Evolutionary conservation across 2,329 filamentous ascomycete genomes (phyloP), one percentile per base, ranked within the genome.

Genomic region (Falciphora oryzae): DNA sequence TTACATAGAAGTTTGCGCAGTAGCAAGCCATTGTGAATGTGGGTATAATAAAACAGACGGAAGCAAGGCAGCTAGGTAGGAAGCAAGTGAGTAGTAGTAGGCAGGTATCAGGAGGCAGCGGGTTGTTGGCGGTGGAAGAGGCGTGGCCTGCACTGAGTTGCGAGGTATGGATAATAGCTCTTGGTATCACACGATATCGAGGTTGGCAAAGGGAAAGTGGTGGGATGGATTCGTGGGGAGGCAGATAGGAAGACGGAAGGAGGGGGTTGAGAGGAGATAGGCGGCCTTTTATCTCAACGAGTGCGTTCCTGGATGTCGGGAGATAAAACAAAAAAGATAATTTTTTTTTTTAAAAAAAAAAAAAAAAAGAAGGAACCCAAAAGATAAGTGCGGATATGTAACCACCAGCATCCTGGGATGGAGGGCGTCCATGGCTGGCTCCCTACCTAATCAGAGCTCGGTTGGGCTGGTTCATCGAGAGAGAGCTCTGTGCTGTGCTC

Each of bases 21-120:
- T 62, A 62, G 61, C 61, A 62, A 53, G 61, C 61, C 61, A 62
- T 62, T 62, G n/a, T 62, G 60, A 16, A 58, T 56, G 38, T 28
- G 38, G 25, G 38, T 29, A 28, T 62, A 16, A 16, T 31, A 25
- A 25, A 13, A 22, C 14, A 29, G 3, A 29, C 22, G 14, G 44
- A 44, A 18, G 38, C 16, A 44, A 44, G 16, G 38, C 16, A 18
- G 4, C 38, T 18, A 44, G 18, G 38, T 18, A 44, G 18, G 38
- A 44, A 16, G 38, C 38, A 44, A 18, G 38, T 16, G 38, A 44
- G 38, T 5, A 18, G 38, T 16, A 18, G 38, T 16, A 44, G 22
- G 16, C 11, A 50, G 38, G 7, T 22, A 25, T 25, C 44, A 25
- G 44, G 44, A 53, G 22, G 10, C 22, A 53, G 22, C 7, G 5